phyloP scores from a whole-genome alignment of 352 stramenopile species.

The Globisporangium megalacanthum region DNA sequence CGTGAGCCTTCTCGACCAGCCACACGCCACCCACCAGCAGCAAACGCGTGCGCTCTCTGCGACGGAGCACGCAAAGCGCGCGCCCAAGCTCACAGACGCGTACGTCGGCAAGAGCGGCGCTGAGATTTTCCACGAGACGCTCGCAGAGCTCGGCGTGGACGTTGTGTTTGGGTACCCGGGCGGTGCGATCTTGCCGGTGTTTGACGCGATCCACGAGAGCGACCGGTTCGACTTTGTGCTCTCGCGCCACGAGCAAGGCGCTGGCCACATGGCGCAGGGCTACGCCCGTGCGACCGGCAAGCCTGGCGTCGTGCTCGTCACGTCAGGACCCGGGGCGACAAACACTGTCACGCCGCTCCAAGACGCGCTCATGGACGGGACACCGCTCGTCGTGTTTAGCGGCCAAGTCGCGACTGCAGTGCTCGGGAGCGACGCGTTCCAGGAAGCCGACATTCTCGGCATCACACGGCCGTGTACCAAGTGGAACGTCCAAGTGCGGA shows the following conservation, averaged over 20 bases:
- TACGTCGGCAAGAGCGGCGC: conserved; percentile 91
- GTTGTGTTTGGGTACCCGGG: conserved; percentile 94
- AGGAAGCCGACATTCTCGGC: conserved; percentile 82
- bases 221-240: conserved; percentile 79
- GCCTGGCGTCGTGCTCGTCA: conserved; percentile 91
- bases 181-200: conserved; percentile 91
- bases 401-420: conserved; percentile 92
- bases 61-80: conserved; percentile 21
- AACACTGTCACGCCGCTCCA: conserved; percentile 93
- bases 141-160: conserved; percentile 87
- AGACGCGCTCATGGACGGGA: conserved; percentile 94
- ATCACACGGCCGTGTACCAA: conserved; percentile 92
- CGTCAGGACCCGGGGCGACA: conserved; percentile 90
- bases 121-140: conserved; percentile 93
- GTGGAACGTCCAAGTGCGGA: conserved; percentile 96
- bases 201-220: conserved; percentile 93
- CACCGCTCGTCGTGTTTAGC: conserved; percentile 92
- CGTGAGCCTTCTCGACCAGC: not conserved
- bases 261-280: conserved; percentile 83
- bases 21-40: conserved; percentile 1
- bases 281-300: conserved; percentile 82
- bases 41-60: conserved; percentile 32
- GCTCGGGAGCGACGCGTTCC: conserved; percentile 91
- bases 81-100: conserved; percentile 66
- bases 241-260: conserved; percentile 77